Evolutionary conservation across 495 filamentous ascomycete genomes (phyloP).

Genomic region (Terfezia claveryi): DNA sequence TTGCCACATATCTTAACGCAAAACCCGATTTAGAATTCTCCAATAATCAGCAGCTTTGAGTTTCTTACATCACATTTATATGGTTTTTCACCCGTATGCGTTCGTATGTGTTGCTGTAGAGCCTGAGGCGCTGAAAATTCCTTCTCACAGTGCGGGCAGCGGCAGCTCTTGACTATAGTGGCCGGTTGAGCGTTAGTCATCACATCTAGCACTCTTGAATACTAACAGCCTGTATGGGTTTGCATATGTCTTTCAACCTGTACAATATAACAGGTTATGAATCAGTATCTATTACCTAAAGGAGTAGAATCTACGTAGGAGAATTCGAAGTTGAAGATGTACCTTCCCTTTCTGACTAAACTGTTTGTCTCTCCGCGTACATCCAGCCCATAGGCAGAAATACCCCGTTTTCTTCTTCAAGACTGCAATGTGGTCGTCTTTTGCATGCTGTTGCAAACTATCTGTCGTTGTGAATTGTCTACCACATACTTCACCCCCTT

Average conservation of each 20-base stretch:
- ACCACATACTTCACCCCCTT: slow-evolving; percentile 3
- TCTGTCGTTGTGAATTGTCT: slow-evolving; percentile 7
- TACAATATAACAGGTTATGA: background rate
- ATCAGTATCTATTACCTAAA: no score
- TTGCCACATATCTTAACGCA: slow-evolving; percentile 13
- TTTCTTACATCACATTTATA: slow-evolving; percentile 19
- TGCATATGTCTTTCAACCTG: slow-evolving; percentile 36
- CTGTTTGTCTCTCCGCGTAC: slow-evolving; percentile 22
- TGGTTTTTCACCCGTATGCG: slow-evolving; percentile 39
- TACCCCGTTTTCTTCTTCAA: slow-evolving; percentile 25
- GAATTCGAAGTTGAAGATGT: background rate
- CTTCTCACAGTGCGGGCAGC: slow-evolving; percentile 31
- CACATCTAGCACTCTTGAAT: background rate
- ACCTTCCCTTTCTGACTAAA: slow-evolving; percentile 36
- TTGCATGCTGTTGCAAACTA: slow-evolving; percentile 24
- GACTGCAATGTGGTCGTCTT: slow-evolving; percentile 21
- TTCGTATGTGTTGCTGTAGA: slow-evolving; percentile 36
- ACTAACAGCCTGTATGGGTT: slow-evolving; percentile 40
- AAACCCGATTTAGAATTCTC: background rate
- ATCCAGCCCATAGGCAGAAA: slow-evolving; percentile 27
- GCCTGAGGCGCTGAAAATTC: slow-evolving; percentile 38
- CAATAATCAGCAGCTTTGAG: background rate
- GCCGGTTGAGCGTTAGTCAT: background rate
- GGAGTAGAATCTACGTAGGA: background rate
- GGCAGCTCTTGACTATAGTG: slow-evolving; percentile 32